Evolutionary conservation across 345 rosid species (phyloP), one percentile per base, ranked within the genome.

Genomic region (Eucalyptus camaldulensis): DNA sequence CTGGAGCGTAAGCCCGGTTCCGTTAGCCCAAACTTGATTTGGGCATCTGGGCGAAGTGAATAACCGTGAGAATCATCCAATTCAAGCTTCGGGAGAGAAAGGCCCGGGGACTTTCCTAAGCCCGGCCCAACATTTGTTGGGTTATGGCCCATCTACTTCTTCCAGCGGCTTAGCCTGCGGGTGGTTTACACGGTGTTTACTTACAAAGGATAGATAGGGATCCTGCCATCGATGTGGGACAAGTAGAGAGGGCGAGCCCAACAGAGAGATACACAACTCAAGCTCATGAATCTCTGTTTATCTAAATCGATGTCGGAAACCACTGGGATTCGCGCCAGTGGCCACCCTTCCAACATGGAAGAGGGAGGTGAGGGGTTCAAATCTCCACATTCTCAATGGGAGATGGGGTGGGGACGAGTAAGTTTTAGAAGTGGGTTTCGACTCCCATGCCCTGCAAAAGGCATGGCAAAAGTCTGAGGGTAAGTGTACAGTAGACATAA

Each of bases 151-250:
- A 58, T 6, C 14, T 45, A 89, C 51, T 49, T 5, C 76, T 16
- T 14, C 40, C 15, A 3, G 24, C 12, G 33, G 4, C 80, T 19
- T 8, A 2, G 5, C 0, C 4, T 9, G 0, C 0, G 0, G 0
- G 0, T 0, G 0, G 0, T 19, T 53, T 2, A 3, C 5, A 53
- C 5, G 58, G 25, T 0, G 10, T 21, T 53, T 0, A 17, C 5
- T 53, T 72, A 10, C 5, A 69, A 10, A 33, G 25, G 24, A 72
- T 22, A 33, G 22, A 72, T 3, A 16, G 45, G 37, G 13, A 37
- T 5, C 4, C 3, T 0, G 1, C 0, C 0, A 10, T 8, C 45
- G 47, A 37, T 37, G 6, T 56, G 29, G 62, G 62, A 56, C 62
- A 24, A 24, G 58, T 4, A 19, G 58, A 53, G 10, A 8, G 24